Conservation (phyloP, 164 flowering plant species). For the Magnolia changhungtana region DNA sequence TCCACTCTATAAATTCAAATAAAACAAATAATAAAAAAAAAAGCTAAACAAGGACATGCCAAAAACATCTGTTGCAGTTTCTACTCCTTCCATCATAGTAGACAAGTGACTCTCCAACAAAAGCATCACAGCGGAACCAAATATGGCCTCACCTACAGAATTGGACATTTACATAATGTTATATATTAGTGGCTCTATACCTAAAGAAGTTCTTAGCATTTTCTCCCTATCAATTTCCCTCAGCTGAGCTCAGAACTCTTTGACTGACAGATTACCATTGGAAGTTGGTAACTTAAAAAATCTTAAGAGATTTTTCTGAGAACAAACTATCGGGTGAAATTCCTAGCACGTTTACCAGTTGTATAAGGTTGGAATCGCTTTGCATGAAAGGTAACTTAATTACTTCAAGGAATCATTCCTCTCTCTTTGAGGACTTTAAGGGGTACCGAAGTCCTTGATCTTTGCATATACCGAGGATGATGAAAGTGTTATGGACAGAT, state of each 20-base stretch:
- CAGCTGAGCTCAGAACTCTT: constrained; percentile 7
- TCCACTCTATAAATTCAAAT: too few relatives aligned
- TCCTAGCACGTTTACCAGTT: constrained; percentile 19
- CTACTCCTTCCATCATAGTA: too few relatives aligned
- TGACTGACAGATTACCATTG: constrained; percentile 19
- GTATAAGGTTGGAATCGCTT: constrained; percentile 12
- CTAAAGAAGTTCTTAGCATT: neutral
- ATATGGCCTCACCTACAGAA: neutral
- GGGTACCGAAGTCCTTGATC: constrained; percentile 15
- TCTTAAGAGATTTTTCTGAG: constrained; percentile 13
- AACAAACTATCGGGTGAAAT: constrained; percentile 27
- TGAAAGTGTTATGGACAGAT: too few relatives aligned
- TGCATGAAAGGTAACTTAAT: constrained; percentile 22
- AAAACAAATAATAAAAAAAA: too few relatives aligned
- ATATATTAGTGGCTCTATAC: neutral
- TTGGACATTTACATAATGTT: neutral
- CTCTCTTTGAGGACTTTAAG: constrained; percentile 12
- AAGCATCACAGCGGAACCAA: too few relatives aligned
- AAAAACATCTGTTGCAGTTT: too few relatives aligned
- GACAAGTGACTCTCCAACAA: too few relatives aligned
- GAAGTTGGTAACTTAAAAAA: constrained; percentile 20
- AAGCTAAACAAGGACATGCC: too few relatives aligned
- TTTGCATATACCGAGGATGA: constrained; percentile 2
- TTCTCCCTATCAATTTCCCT: neutral
- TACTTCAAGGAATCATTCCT: constrained; percentile 27